A percentile compares a stretch with the other conserved stretches of the same genome.
Evolutionary conservation across 345 rosid species (phyloP).

Genomic region (Citrus hindsii): DNA sequence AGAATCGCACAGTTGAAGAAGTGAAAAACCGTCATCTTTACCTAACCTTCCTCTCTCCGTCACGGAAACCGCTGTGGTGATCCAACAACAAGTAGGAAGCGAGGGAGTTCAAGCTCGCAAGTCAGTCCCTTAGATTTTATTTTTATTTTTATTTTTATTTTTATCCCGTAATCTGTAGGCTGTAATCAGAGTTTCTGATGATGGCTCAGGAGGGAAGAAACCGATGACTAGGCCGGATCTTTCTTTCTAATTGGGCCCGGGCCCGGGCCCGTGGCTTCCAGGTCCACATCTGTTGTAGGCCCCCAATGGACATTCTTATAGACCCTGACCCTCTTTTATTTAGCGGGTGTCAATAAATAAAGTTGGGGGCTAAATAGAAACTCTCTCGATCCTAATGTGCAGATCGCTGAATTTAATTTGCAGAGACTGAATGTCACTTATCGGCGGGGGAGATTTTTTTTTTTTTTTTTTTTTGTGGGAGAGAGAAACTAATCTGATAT

Average conservation of each 20-base stretch:
- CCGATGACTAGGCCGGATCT: background rate
- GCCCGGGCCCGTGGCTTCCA: background rate
- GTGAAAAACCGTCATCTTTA: conserved; percentile 82
- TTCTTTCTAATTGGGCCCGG: background rate
- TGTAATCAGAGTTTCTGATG: background rate
- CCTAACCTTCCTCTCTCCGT: background rate
- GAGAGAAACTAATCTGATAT: too few species aligned
- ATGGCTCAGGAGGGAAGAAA: background rate
- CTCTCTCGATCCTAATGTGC: fast-evolving
- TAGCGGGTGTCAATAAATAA: fast-evolving
- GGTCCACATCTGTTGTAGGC: background rate
- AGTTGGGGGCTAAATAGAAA: too few species aligned
- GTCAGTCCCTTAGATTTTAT: too few species aligned
- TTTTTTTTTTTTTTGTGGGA: too few species aligned
- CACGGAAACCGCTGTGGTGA: background rate
- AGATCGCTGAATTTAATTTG: background rate
- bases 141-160: too few species aligned
- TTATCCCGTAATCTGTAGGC: too few species aligned
- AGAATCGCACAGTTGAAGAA: conserved; percentile 99
- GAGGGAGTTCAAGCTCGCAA: background rate
- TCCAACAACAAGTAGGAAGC: background rate
- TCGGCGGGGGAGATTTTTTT: fast-evolving
- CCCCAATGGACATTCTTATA: too few species aligned
- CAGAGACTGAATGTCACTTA: background rate
- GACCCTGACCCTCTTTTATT: too few species aligned